A percentile compares a stretch with the other conserved stretches of the same genome.
Conservation (phyloP, 1,284 basidiomycete species). For the Ganoderma lingzhi region DNA sequence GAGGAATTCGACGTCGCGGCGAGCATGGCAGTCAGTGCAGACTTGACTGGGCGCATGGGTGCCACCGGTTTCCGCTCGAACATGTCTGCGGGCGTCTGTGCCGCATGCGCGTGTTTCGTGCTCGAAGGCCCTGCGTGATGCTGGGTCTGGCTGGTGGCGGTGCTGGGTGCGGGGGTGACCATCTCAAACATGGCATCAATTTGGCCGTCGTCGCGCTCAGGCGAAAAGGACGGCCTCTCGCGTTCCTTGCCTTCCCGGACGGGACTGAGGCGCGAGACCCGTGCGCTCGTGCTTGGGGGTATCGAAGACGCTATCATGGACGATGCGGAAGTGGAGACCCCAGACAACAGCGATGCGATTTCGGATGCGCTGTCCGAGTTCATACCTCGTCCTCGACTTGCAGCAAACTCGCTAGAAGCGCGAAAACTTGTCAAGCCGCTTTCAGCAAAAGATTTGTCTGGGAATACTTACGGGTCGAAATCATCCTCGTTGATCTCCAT, state of each 20-base stretch:
- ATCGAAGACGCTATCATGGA: slow-evolving; percentile 55
- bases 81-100: slow-evolving; percentile 34
- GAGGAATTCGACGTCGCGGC: slow-evolving; percentile 60
- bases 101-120: slow-evolving; percentile 20
- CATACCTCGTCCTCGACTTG: slow-evolving; percentile 40
- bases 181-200: slow-evolving; percentile 56
- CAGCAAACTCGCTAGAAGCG: slow-evolving; percentile 51
- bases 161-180: slow-evolving; percentile 45
- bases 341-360: slow-evolving; percentile 61
- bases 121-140: slow-evolving; percentile 7
- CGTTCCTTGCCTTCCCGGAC: slow-evolving; percentile 60
- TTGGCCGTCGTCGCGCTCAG: slow-evolving; percentile 38
- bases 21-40: slow-evolving; percentile 73
- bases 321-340: slow-evolving; percentile 57
- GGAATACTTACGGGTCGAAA: slow-evolving; percentile 74
- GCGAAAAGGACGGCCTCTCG: slow-evolving; percentile 35
- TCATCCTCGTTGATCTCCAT: slow-evolving; percentile 72
- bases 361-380: slow-evolving; percentile 68
- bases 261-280: slow-evolving; percentile 67
- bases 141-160: slow-evolving; percentile 20
- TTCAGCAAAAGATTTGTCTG: slow-evolving; percentile 17
- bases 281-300: slow-evolving; percentile 49
- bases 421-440: slow-evolving; percentile 52
- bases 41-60: slow-evolving; percentile 52
- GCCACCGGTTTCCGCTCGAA: slow-evolving; percentile 63